These are phyloP conservation scores for Globisporangium spinosum DNA, from an alignment of 352 stramenopile genomes.

Conservation along the genomic window DNA sequence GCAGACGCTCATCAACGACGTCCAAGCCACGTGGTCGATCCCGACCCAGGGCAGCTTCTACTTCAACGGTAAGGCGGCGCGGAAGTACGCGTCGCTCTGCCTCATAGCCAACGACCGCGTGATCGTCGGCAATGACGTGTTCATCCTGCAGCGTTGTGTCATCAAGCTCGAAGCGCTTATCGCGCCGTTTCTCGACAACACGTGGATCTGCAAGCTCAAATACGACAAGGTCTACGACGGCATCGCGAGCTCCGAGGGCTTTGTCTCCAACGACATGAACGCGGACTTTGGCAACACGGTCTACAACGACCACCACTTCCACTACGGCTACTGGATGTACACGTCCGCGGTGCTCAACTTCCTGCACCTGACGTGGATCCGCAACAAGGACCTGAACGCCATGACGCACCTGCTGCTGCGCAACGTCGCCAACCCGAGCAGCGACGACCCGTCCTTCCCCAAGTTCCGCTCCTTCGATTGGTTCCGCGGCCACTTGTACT, in stretches of 20 bases:
- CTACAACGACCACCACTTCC: slow-evolving; percentile 79
- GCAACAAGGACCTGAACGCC: slow-evolving; percentile 45
- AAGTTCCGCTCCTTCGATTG: slow-evolving; percentile 67
- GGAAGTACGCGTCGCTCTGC: slow-evolving; percentile 72
- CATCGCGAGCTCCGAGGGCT: slow-evolving; percentile 63
- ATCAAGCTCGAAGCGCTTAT: slow-evolving; percentile 60
- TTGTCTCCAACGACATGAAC: slow-evolving; percentile 43
- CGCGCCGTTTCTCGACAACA: slow-evolving; percentile 54
- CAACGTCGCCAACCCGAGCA: slow-evolving; percentile 49
- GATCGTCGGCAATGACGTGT: slow-evolving; percentile 57
- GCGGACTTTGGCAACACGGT: slow-evolving; percentile 72
- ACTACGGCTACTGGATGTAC: slow-evolving; percentile 77
- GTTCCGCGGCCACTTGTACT: slow-evolving; percentile 70
- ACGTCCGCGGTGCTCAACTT: slow-evolving; percentile 62
- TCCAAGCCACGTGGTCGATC: slow-evolving; percentile 55
- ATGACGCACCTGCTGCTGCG: slow-evolving; percentile 46
- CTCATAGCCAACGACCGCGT: slow-evolving; percentile 67
- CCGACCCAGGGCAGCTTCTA: slow-evolving; percentile 56
- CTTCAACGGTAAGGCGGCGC: slow-evolving; percentile 70
- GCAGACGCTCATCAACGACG: slow-evolving; percentile 44
- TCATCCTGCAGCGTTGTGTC: slow-evolving; percentile 51
- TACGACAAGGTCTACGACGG: slow-evolving; percentile 61
- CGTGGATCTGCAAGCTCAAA: slow-evolving; percentile 56
- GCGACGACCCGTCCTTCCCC: slow-evolving; percentile 50
- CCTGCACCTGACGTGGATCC: slow-evolving; percentile 58